These are phyloP conservation scores for Boletus semigastroideus DNA, from an alignment of 1,284 basidiomycete species.

Conservation along the genomic window DNA sequence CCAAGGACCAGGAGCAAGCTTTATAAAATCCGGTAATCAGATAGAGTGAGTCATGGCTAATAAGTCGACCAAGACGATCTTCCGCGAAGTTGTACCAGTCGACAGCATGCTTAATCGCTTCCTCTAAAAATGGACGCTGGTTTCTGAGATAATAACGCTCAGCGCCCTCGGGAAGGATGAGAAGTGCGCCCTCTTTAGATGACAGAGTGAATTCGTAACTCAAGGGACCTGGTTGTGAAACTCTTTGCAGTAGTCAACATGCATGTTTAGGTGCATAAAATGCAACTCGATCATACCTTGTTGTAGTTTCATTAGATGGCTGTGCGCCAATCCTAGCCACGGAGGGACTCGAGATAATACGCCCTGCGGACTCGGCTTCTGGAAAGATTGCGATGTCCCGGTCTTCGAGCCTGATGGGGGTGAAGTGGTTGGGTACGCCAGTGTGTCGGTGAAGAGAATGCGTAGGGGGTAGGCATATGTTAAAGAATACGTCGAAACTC, in stretches of 20 bases:
- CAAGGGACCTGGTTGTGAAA: not conserved
- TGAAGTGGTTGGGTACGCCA: slow-evolving; percentile 14
- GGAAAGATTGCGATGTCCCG: not conserved
- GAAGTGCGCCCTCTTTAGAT: slow-evolving; percentile 11
- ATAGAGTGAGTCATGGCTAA: slow-evolving; percentile 15
- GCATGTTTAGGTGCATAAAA: not conserved
- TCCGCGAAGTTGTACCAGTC: slow-evolving; percentile 17
- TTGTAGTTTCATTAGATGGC: not conserved
- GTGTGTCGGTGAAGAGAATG: slow-evolving; percentile 4
- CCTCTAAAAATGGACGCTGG: not conserved
- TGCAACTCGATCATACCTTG: not conserved
- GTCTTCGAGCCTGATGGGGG: not conserved
- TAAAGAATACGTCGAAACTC: slow-evolving; percentile 23
- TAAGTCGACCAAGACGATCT: slow-evolving; percentile 9
- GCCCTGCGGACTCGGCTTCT: not conserved
- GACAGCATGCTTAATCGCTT: slow-evolving; percentile 1
- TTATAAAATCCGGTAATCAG: slow-evolving; percentile 16
- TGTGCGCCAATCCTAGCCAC: not conserved
- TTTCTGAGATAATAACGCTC: slow-evolving; percentile 8
- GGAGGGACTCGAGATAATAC: not conserved
- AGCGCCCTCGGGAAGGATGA: slow-evolving; percentile 13
- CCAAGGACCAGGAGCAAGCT: slow-evolving; percentile 15
- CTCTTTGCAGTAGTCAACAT: not conserved
- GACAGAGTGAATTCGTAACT: slow-evolving; percentile 9
- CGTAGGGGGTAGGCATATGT: slow-evolving; percentile 19